Evolutionary conservation across 2,329 filamentous ascomycete genomes (phyloP).

Genomic region (Cladosporium sp.): DNA sequence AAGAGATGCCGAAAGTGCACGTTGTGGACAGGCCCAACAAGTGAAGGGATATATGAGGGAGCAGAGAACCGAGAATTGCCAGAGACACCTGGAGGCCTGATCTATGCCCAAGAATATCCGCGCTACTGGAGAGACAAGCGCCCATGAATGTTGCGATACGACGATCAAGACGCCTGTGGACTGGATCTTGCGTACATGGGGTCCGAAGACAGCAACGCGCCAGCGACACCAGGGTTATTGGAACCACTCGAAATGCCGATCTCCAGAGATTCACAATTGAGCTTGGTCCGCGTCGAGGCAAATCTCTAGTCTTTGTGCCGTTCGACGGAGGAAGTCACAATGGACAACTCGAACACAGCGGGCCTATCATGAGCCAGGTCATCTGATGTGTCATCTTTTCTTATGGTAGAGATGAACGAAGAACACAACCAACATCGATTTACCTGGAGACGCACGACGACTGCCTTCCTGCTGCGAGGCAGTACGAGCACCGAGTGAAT

Average conservation of each 20-base stretch:
- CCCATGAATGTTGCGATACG: neutral
- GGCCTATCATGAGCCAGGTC: neutral
- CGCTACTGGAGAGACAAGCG: neutral
- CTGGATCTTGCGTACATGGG: neutral
- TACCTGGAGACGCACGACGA: neutral
- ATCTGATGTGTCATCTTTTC: neutral
- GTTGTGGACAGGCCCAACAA: slow-evolving; percentile 52
- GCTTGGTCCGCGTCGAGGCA: neutral
- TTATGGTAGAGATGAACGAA: neutral
- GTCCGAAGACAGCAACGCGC: neutral
- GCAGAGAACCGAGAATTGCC: neutral
- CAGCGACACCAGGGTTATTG: neutral
- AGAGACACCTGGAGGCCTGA: neutral
- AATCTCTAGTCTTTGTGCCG: neutral
- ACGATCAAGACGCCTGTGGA: neutral
- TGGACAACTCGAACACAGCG: neutral
- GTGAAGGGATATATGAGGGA: neutral
- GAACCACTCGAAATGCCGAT: neutral
- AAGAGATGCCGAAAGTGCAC: slow-evolving; percentile 62
- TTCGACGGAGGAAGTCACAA: neutral
- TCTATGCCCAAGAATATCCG: neutral
- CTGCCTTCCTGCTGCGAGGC: neutral
- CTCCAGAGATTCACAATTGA: neutral
- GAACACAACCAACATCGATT: neutral
- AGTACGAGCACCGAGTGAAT: neutral